Base-by-base conservation (phyloP, 2,329 filamentous ascomycete genomes). In the Aspergillus pseudoterreus region DNA sequence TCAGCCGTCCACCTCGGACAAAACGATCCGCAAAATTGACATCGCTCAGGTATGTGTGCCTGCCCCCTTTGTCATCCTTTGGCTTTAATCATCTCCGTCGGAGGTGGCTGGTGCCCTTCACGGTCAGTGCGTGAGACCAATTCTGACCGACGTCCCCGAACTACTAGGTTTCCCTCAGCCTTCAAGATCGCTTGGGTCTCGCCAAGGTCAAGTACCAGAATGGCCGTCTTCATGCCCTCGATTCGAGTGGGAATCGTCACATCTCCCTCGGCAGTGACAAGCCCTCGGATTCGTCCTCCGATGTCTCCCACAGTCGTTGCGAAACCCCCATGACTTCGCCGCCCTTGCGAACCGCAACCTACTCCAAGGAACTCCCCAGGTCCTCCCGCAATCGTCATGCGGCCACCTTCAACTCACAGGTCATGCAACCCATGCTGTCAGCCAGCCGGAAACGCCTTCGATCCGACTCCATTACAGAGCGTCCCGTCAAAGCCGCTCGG, bases 171-270 rank as follows among this genome's bases (percentile, higher is more conserved):
- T 94, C 92, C 63, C 82, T 92, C 69, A 88, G 88, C 66, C 80
- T 99, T 50, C 91, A 97, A 75, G 91, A 95, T 77, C 90, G 92
- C 57, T 84, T 99, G 54, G 92, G 94, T 53, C 84, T 97, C 58
- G 94, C 94, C 69, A 94, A 95, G 73, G 94, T 96, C 82, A 97
- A 97, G 77, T 91, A 94, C 61, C 91, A 95, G 74, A 88, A 95
- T 76, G 92, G 92, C 69, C 95, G 91, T 86, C 88, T 96, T 73
- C 89, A 94, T 71, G 82, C 95, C 14, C 53, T 66, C 45, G 69
- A 89, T 83, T 92, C 73, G 79, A 92, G 68, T 83, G 87, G 74
- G 82, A 85, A 61, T 88, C 86, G 73, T 82, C 87, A 62, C 78
- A 85, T 49, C 77, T 78, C 58, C 78, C 76, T 60, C 78, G 78